These are phyloP conservation scores for Bruguiera hainesii DNA, from an alignment of 441 rosid genomes.

Conservation along the genomic window DNA sequence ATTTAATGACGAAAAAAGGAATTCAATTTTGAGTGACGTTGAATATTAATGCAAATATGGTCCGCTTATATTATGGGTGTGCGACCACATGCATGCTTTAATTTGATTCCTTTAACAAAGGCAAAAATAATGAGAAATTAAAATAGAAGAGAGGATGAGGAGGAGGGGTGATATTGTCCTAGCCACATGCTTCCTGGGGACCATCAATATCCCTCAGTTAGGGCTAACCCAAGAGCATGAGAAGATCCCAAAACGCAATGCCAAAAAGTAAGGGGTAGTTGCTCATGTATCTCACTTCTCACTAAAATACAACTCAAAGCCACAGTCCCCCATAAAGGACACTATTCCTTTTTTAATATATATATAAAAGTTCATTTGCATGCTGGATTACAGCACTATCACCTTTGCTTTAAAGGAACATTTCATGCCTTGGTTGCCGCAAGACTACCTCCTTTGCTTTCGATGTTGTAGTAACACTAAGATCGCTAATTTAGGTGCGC, in stretches of 20 bases:
- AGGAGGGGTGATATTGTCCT: constrained; percentile 12
- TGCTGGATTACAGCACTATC: constrained; percentile 35
- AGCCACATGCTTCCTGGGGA: constrained; percentile 64
- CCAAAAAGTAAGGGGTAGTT: constrained; percentile 14
- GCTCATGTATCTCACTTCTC: constrained; percentile 19
- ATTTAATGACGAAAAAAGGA: neutral
- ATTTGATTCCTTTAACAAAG: constrained; percentile 53
- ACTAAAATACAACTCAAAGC: constrained; percentile 21
- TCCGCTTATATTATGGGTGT: constrained; percentile 26
- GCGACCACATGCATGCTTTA: constrained; percentile 61
- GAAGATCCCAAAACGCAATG: constrained; percentile 54
- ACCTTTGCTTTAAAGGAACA: constrained; percentile 38
- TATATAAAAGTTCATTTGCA: constrained; percentile 31
- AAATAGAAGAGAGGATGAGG: constrained; percentile 8
- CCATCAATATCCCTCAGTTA: constrained; percentile 32
- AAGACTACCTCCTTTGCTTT: constrained; percentile 25
- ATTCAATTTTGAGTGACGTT: constrained; percentile 3
- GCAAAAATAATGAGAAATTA: constrained; percentile 12
- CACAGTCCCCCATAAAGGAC: constrained; percentile 37
- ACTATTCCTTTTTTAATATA: neutral
- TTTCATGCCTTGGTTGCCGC: constrained; percentile 37
- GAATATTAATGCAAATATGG: constrained; percentile 19
- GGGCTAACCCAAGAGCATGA: constrained; percentile 29
- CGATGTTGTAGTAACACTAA: constrained; percentile 31
- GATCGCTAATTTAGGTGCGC: constrained; percentile 21